Conservation (phyloP, 768 basidiomycete species). For the Cubamyces lactineus region DNA sequence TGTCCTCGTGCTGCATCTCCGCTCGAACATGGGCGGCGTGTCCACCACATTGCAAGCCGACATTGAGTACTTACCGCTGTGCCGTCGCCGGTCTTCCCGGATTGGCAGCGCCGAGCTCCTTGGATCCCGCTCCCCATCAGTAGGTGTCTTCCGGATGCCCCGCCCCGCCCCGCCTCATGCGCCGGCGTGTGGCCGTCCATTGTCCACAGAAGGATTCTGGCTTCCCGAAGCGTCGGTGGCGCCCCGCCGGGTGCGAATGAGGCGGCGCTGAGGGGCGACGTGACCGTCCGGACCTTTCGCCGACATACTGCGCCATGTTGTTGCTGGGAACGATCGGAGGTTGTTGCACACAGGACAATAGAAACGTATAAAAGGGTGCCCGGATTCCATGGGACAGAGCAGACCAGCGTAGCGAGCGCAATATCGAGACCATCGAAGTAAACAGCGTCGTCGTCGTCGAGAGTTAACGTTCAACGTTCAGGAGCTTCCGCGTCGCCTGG, state of each 20-base stretch:
- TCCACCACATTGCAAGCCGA: neutral
- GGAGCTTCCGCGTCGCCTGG: too few species aligned
- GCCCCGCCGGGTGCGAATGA: slow-evolving; percentile 1
- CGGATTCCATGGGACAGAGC: too few species aligned
- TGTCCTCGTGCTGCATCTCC: slow-evolving; percentile 13
- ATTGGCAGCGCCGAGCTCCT: slow-evolving; percentile 4
- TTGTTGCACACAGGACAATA: too few species aligned
- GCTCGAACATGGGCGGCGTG: slow-evolving; percentile 6
- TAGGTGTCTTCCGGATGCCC: neutral
- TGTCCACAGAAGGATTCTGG: neutral
- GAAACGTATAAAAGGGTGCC: too few species aligned
- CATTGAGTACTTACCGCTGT: slow-evolving; percentile 4
- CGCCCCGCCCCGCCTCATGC: slow-evolving; percentile 3
- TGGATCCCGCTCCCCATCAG: slow-evolving; percentile 2
- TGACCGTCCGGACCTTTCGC: neutral
- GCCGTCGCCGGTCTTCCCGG: slow-evolving; percentile 7
- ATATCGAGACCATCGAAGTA: neutral
- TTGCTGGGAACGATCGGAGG: neutral
- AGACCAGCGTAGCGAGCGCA: neutral
- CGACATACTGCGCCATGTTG: neutral
- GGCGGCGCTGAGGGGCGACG: neutral
- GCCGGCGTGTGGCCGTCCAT: neutral
- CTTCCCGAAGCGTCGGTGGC: slow-evolving; percentile 8
- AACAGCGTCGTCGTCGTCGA: too few species aligned
- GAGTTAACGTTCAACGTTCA: neutral